Conservation (phyloP, 139 green algal genomes). For the Nannochloris sp. region DNA sequence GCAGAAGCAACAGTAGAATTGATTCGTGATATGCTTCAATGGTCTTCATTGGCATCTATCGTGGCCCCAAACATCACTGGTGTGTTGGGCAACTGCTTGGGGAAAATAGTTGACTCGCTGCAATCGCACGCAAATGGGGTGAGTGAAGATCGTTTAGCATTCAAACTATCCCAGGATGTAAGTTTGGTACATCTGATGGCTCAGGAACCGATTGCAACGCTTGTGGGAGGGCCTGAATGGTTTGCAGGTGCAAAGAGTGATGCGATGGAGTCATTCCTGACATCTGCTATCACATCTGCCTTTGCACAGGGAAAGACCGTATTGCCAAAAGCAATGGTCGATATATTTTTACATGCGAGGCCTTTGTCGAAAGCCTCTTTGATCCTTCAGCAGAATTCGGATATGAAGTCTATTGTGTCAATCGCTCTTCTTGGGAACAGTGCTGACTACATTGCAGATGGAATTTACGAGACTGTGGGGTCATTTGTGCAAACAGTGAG, state of each 20-base stretch:
- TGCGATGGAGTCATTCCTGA: constrained; percentile 18
- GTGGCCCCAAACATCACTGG: constrained; percentile 36
- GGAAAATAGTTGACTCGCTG: constrained; percentile 47
- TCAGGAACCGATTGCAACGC: constrained; percentile 43
- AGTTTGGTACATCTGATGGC: constrained; percentile 45
- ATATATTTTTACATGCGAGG: constrained; percentile 22
- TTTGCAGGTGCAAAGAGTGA: constrained; percentile 31
- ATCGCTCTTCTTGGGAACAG: constrained; percentile 43
- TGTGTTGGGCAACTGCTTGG: constrained; percentile 53
- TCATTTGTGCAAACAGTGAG: not conserved
- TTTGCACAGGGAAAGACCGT: constrained; percentile 30
- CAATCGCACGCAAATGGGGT: not conserved
- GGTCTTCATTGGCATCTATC: constrained; percentile 23
- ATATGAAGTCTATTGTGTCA: constrained; percentile 5
- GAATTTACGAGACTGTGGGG: constrained; percentile 26
- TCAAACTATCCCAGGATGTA: constrained; percentile 18
- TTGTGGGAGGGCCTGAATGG: constrained; percentile 31
- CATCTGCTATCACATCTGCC: constrained; percentile 11
- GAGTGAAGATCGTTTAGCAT: constrained; percentile 7
- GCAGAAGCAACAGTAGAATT: constrained; percentile 38
- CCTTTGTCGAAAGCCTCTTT: not conserved
- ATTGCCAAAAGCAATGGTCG: constrained; percentile 31
- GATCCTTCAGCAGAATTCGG: constrained; percentile 21
- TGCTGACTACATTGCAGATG: constrained; percentile 42
- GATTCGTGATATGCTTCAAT: constrained; percentile 40